Base-by-base conservation (phyloP, 2,329 filamentous ascomycete genomes). In the Aspergillus pseudotamarii region DNA sequence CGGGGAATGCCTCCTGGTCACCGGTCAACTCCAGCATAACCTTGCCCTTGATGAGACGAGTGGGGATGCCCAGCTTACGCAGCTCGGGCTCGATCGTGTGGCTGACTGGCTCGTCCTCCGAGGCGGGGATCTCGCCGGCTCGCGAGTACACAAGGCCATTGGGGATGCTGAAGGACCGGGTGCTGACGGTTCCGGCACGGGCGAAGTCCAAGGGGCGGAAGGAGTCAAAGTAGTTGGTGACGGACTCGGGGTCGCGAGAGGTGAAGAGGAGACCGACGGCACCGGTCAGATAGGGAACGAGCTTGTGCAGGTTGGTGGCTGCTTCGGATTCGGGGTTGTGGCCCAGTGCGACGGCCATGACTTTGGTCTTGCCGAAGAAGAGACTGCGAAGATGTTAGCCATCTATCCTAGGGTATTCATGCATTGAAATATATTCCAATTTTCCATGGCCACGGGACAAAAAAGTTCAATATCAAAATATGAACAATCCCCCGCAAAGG, bases 321-420 rank as follows among this genome's bases (percentile, higher is more conserved):
- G 91, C 87, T 81, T 94, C 92, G 73, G 92, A 91, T 74, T 91
- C 90, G 69, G 89, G 85, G 59, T 85, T 89, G 68, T 87, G 86
- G 75, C 95, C 95, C 30, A 99, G 90, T 62, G 95, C 94, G 81
- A 95, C 94, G 72, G 92, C 89, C 93, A 98, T 98, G 79, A 99
- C 94, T 83, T 98, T 98, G 64, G 94, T 98, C 84, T 98, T 99
- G 82, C 94, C 95, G 81, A 97, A 98, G 88, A 98, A 98, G 78
- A 99, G 84, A 72, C 94, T 95, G 72, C 4, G 10, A n/a, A 14
- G 4, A 21, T 21, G 21, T 63, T 34, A 60, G 55, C 23, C 14
- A 30, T 62, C 36, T 43, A n/a, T 46, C 21, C 14, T 16, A 32
- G 48, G 41, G 23, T 5, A 28, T 12, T 43, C 21, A 10, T 30